These are phyloP conservation scores for Barbarea vulgaris DNA, from an alignment of 345 rosid genomes.

Conservation along the genomic window DNA sequence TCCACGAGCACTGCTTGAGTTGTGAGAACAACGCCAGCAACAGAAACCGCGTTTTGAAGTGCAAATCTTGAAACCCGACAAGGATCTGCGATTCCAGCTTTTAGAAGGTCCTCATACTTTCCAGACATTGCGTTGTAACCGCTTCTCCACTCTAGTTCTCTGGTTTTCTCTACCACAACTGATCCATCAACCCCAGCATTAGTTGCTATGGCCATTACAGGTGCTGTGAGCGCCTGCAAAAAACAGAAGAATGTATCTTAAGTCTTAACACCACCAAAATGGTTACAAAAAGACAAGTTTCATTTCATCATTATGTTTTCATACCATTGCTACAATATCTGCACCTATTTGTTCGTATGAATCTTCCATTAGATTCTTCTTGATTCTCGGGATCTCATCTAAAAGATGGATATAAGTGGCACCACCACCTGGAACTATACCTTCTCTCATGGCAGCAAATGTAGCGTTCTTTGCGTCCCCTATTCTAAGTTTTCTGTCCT, in stretches of 20 bases:
- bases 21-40: constrained; percentile 74
- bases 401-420: constrained; percentile 80
- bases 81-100: constrained; percentile 72
- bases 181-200: constrained; percentile 84
- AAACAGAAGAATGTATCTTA: not conserved
- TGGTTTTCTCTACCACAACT: constrained; percentile 72
- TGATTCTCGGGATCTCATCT: constrained; percentile 52
- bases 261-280: not conserved
- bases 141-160: constrained; percentile 55
- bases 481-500: constrained; percentile 84
- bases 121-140: constrained; percentile 88
- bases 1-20: constrained; percentile 88
- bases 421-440: constrained; percentile 94
- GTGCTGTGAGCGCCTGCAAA: constrained; percentile 76
- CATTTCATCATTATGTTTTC: constrained; percentile 22
- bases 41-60: constrained; percentile 76
- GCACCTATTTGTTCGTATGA: constrained; percentile 73
- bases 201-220: constrained; percentile 73
- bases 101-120: constrained; percentile 70
- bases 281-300: not conserved
- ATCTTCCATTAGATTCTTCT: constrained; percentile 58
- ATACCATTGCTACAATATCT: constrained; percentile 67
- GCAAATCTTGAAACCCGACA: constrained; percentile 81
- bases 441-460: constrained; percentile 91
- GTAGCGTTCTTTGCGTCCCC: constrained; percentile 94